Base-by-base conservation (phyloP, 176 grass and related monocot species). In the Ananas comosus region DNA sequence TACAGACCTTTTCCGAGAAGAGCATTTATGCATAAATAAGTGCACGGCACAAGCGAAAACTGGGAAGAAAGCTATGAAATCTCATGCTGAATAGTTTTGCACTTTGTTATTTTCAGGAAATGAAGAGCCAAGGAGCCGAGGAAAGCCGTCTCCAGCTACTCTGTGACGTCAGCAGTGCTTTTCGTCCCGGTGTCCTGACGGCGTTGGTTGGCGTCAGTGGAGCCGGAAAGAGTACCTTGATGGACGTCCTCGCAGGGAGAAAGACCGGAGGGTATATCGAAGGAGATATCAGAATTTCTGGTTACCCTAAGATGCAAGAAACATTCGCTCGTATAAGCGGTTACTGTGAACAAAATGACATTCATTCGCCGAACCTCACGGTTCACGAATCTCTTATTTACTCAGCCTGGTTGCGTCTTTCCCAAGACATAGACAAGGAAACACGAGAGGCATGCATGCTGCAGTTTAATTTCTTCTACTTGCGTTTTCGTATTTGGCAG, bases 201-300 rank as follows among this genome's bases (percentile, higher is more conserved):
- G 92, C 92, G 74, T 69, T 96, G 56, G 86, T 96, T 63, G 92
- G 92, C 56, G 88, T 89, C 33, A 96, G 92, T 78, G 92, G 92
- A 74, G 92, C 92, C 23, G 92, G 92, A 67, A 96, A 96, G 79
- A 96, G 88, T 27, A 96, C 92, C 56, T 49, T 96, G 63, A 92
- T 96, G 92, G 92, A 96, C 78, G 92, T 96, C 49, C 65, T 96
- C 8, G 88, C 92, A 67, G 92, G 92, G 71, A 87, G 92, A 70
- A 96, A 96, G 75, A 96, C 92, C 7, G 83, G 88, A 56, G 92
- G 92, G 21, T 81, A 66, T 23, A 79, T 85, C 66, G 88, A 91
- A 83, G 92, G 92, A 78, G 78, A 75, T 11, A 87, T 96, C 51
- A 83, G 28, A 12, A 85, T 96, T 51, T 92, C 88, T 0, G 88